These are phyloP conservation scores for Phytophthora hybrid DNA, from an alignment of 352 stramenopile genomes.

Conservation along the genomic window DNA sequence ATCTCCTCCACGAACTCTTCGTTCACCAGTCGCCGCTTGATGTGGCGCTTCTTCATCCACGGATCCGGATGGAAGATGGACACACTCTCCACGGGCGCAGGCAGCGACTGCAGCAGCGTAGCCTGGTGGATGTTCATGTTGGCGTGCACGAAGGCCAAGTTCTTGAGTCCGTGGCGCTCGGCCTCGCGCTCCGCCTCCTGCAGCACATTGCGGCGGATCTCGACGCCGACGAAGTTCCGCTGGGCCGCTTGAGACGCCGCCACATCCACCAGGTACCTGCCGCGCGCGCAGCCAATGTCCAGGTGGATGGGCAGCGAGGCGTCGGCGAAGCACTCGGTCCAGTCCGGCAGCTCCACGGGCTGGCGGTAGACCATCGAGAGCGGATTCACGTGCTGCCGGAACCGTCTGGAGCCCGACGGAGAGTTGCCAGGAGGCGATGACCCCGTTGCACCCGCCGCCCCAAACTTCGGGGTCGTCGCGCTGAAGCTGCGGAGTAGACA, in stretches of 20 bases:
- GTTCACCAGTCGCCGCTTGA: conserved; percentile 84
- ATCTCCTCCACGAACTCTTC: conserved; percentile 73
- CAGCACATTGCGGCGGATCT: conserved; percentile 86
- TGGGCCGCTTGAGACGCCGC: conserved; percentile 41
- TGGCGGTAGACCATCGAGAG: conserved; percentile 70
- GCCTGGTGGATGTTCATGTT: conserved; percentile 89
- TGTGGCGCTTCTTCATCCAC: conserved; percentile 91
- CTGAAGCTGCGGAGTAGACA: conserved; percentile 20
- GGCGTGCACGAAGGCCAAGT: conserved; percentile 80
- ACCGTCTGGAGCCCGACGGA: conserved; percentile 52
- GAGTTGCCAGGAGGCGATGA: conserved; percentile 8
- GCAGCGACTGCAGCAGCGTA: conserved; percentile 67
- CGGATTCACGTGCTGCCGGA: conserved; percentile 90
- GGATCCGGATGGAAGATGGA: conserved; percentile 91
- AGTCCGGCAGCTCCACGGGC: conserved; percentile 72
- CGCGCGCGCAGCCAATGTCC: conserved; percentile 84
- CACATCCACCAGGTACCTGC: conserved; percentile 82
- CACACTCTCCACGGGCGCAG: conserved; percentile 64
- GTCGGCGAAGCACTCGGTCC: conserved; percentile 54
- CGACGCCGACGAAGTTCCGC: conserved; percentile 84
- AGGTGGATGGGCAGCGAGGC: conserved; percentile 75
- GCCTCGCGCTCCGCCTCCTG: conserved; percentile 64
- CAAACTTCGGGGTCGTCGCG: conserved; percentile 9
- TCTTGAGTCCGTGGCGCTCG: conserved; percentile 51
- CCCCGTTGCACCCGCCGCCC: neutral